Evolutionary conservation across 345 rosid genomes (phyloP).

Genomic region (Eutrema heterophyllum): DNA sequence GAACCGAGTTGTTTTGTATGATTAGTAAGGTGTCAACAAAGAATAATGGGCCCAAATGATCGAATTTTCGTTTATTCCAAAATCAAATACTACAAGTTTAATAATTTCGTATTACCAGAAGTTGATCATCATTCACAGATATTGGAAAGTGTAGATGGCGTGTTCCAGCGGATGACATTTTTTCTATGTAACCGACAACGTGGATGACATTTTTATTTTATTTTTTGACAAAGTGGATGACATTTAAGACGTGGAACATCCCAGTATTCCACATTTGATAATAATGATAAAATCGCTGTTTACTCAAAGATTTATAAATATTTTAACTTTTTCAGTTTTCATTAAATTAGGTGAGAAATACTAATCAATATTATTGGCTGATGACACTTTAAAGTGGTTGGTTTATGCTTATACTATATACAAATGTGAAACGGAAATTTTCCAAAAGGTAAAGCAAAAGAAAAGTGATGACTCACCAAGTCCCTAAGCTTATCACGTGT

Average conservation of each 20-base stretch:
- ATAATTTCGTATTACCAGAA: neutral
- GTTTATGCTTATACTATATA: neutral
- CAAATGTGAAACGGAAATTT: conserved; percentile 14
- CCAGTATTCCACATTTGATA: neutral
- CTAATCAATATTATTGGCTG: conserved; percentile 14
- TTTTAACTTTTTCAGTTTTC: neutral
- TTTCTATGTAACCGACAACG: conserved; percentile 6
- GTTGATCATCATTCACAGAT: neutral
- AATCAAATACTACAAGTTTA: neutral
- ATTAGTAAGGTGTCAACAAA: neutral
- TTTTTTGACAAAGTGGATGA: conserved; percentile 12
- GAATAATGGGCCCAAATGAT: neutral
- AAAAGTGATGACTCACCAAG: conserved; percentile 5
- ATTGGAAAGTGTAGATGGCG: neutral
- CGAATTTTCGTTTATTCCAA: neutral
- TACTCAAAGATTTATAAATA: neutral
- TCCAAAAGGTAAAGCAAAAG: neutral
- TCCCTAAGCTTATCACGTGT: neutral
- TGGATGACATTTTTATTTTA: neutral
- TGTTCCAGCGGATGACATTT: neutral
- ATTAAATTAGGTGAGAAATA: neutral
- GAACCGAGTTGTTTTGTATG: neutral
- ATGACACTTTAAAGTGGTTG: neutral
- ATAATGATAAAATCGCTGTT: neutral
- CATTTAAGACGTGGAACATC: conserved; percentile 6